Conservation (phyloP, 2,329 filamentous ascomycete genomes). For the Alternaria triticina region DNA sequence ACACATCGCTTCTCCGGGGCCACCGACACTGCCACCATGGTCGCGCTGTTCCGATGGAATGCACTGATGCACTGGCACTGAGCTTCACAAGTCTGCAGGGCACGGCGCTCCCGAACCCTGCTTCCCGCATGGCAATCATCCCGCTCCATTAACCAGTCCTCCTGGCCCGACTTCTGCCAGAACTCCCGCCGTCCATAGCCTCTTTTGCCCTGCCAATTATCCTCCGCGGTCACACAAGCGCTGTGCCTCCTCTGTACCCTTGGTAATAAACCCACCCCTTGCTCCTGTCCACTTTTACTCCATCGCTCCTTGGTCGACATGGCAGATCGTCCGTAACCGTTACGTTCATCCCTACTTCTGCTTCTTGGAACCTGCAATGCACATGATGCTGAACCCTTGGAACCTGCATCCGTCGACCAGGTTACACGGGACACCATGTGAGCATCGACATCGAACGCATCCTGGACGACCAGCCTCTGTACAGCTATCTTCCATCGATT, state of each 20-base stretch:
- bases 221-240: not conserved
- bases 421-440: conserved; percentile 6
- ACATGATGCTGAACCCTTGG: conserved; percentile 1
- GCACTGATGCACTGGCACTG: not conserved
- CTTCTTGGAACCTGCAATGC: not conserved
- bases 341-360: not conserved
- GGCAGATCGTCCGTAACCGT: conserved; percentile 5
- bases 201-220: conserved; percentile 8
- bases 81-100: not conserved
- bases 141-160: not conserved
- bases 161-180: conserved; percentile 1
- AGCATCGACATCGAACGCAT: not conserved
- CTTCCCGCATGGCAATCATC: not conserved
- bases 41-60: not conserved
- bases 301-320: not conserved
- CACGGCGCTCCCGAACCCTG: not conserved
- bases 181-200: conserved; percentile 1
- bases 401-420: not conserved
- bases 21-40: not conserved
- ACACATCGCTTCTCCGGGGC: not conserved
- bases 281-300: not conserved
- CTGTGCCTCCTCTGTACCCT: conserved; percentile 1
- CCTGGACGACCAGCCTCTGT: not conserved
- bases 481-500: not conserved
- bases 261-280: conserved; percentile 1